Evolutionary conservation across 495 filamentous ascomycete genomes (phyloP), one percentile per base, ranked within the genome.

Genomic region (Penicillium bovifimosum): DNA sequence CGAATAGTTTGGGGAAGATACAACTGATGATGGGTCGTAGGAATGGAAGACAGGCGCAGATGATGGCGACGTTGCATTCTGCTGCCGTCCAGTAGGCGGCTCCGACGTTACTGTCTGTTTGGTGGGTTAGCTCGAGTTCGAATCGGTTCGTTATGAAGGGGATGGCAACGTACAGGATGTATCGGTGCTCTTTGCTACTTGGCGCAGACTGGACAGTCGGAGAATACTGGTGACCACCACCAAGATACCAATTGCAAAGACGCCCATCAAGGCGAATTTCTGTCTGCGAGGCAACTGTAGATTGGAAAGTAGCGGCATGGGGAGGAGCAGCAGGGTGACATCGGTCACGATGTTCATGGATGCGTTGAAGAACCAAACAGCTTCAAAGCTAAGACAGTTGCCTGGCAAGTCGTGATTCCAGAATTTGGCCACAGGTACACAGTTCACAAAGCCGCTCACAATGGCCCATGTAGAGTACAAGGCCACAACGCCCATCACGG

Each of bases 31-130:
- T 72, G 9, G 90, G 90, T 51, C 92, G 92, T 34, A 95, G 71
- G 17, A 86, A 90, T 11, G 90, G 90, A 17, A 95, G 82, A 58
- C 87, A 93, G 43, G 85, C 86, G 55, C 87, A 91, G 55, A 90
- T 84, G 57, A 95, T 91, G 24, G 88, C 80, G 10, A 79, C 77
- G 64, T 95, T 90, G 67, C 91, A 88, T 66, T 95, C 90, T 49
- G 95, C 81, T 20, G 86, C 86, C 14, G 86, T 90, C 90, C 89
- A 96, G 58, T 74, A 79, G 0, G 79, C 78, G 5, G 75, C 73
- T 36, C 66, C 73, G 28, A 81, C 74, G 59, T 81, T 82, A 54
- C 76, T 75, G 64, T 62, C 70, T 73, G 50, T 55, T 33, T 14
- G 9, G 1, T 44, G 41, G 18, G 34, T 58, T 51, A 53, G 50